Base-by-base conservation (phyloP, 2,329 filamentous ascomycete genomes). In the Colletotrichum cuscutae region DNA sequence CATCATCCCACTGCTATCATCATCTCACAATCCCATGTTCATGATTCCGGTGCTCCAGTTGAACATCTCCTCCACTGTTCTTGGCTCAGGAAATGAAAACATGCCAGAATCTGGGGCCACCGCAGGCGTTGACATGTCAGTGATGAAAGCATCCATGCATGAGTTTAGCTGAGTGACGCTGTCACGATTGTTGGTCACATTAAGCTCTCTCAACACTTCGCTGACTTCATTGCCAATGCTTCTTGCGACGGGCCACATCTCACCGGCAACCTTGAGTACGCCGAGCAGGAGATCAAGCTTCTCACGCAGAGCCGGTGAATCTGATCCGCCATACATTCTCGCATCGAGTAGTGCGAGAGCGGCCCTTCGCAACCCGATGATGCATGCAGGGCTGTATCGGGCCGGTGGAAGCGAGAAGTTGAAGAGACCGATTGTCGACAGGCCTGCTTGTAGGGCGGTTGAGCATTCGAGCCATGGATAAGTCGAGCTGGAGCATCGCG, bases 211-310 rank as follows among this genome's bases (percentile, higher is more conserved):
- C 32, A 73, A 22, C 28, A 73, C 46, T 11, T 71, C 52, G 35
- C 37, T 72, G 1, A 73, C 52, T 37, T 73, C 71, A 13, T 52
- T 68, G 9, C 71, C 68, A 35, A 72, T 63, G 24, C 77, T 78
- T 59, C 77, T 80, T 5, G 82, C 81, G 26, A 84, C 73, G 1
- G 78, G 75, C 77, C 80, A 81, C 52, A 78, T 80, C 57, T 81
- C 77, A n/a, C 80, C 79, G n/a, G 80, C 78, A 35, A 76, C 75
- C 22, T 75, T 78, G 15, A 81, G 75, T 9, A 82, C 78, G 61
- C 77, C 77, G 26, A 80, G 71, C 6, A 81, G 71, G 61, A 79
- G 74, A 62, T 78, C 77, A 32, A 82, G 76, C 61, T 79, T 80
- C 70, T 80, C 80, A 8, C 80, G 76, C 58, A 80, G 76, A n/a